A percentile compares a stretch with the other conserved stretches of the same genome.
Conservation (phyloP, 345 rosid species). For the Boechera retrofracta region DNA sequence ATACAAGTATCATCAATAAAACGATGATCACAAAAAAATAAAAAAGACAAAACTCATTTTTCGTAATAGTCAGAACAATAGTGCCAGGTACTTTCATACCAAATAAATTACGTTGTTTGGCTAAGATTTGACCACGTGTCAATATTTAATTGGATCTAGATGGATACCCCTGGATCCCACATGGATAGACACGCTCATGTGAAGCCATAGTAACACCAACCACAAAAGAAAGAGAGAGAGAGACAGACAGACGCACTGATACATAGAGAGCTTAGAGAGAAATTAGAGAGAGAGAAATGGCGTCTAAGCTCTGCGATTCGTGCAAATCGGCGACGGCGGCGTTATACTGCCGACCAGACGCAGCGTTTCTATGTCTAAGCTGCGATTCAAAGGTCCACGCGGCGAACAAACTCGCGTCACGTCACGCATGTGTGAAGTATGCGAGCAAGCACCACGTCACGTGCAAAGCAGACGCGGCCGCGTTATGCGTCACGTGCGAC, state of each 20-base stretch:
- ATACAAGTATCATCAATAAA: constrained; percentile 27
- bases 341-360: constrained; percentile 87
- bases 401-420: constrained; percentile 92
- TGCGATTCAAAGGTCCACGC: constrained; percentile 91
- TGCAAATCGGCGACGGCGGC: constrained; percentile 94
- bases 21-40: neutral
- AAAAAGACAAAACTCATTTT: constrained; percentile 4
- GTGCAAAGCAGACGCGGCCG: constrained; percentile 99
- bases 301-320: constrained; percentile 87
- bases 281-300: constrained; percentile 48
- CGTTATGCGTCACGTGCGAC: constrained; percentile 94
- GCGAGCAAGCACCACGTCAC: constrained; percentile 99
- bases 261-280: neutral
- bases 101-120: constrained; percentile 46
- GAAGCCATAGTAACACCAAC: constrained; percentile 42
- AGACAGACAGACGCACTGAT: neutral
- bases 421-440: constrained; percentile 97
- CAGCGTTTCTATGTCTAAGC: constrained; percentile 83
- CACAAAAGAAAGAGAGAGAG: constrained; percentile 39
- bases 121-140: constrained; percentile 66
- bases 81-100: constrained; percentile 19
- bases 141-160: constrained; percentile 12
- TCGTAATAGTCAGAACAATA: constrained; percentile 15
- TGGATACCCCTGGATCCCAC: constrained; percentile 64
- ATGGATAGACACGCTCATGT: constrained; percentile 55